Evolutionary conservation across 768 basidiomycete genomes (phyloP), one percentile per base, ranked within the genome.

Genomic region (Pleurotus eryngii): DNA sequence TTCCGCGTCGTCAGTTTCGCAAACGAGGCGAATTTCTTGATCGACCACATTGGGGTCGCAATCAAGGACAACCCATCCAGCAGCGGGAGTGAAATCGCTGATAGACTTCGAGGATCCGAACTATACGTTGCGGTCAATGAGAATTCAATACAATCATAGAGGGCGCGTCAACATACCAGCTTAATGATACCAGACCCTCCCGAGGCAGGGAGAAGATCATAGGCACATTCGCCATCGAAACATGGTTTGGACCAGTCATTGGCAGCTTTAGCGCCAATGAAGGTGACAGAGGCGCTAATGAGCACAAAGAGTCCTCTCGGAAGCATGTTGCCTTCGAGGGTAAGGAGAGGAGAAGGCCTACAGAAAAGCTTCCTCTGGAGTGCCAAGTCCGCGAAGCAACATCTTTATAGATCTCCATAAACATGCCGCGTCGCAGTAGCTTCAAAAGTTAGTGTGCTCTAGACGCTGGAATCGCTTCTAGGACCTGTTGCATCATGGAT

Each of bases 241-340:
- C 67, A 68, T 7, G 67, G 66, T n/a, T 57, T 58, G 14, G 59
- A 37, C 66, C 66, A 67, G 55, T 68, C 67, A 53, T 63, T 66
- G 30, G 30, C 30, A 9, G 30, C 30, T 9, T 35, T 35, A 11
- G 9, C 30, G 9, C 30, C 30, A 35, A 35, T 35, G 30, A 35
- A 35, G 8, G 30, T 35, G 30, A 9, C 30, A 35, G 30, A 35
- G 30, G 2, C 30, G 30, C 30, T 35, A 11, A 35, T 35, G 30
- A 35, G 9, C 30, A 9, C 30, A 8, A 35, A 3, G 3, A 35
- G 30, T 35, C 30, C 30, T 35, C 30, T 35, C 30, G 30, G 9
- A 8, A 35, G 30, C 30, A 35, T 35, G 30, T 35, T 35, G 30
- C 30, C 8, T 35, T 35, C 30, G 30, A 35, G 0, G 30, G 8